phyloP scores from a whole-genome alignment of 129 eudicot species.

The Tagetes patula region DNA sequence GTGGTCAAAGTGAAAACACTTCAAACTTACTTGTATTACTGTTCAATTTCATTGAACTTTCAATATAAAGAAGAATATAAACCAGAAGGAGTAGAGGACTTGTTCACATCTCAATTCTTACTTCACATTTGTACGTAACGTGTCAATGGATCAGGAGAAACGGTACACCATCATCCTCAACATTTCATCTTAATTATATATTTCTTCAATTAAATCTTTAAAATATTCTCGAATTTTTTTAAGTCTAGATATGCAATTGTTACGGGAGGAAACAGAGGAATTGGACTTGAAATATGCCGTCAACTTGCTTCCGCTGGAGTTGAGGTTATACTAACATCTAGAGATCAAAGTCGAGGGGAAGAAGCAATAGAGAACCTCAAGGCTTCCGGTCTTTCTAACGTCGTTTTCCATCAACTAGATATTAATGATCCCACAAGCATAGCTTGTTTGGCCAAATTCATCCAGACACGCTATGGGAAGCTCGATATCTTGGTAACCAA shows the following conservation, averaged over 20 bases:
- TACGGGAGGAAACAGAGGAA: constrained; percentile 17
- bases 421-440: background rate
- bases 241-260: constrained; percentile 6
- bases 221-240: background rate
- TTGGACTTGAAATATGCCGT: constrained; percentile 19
- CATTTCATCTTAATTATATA: background rate
- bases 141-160: constrained; percentile 8
- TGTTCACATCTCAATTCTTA: background rate
- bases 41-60: no score
- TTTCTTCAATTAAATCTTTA: background rate
- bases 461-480: background rate
- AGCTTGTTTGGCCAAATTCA: background rate
- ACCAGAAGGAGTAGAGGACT: background rate
- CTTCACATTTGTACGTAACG: no score
- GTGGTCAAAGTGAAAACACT: no score
- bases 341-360: constrained; percentile 14
- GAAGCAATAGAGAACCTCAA: constrained; percentile 10
- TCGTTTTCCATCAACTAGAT: constrained; percentile 19
- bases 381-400: background rate
- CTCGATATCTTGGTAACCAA: background rate
- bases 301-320: constrained; percentile 14
- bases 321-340: constrained; percentile 14
- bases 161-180: background rate
- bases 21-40: no score
- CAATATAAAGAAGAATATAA: no score